phyloP scores from a whole-genome alignment of 345 rosid species.

The Eucalyptus victrix region DNA sequence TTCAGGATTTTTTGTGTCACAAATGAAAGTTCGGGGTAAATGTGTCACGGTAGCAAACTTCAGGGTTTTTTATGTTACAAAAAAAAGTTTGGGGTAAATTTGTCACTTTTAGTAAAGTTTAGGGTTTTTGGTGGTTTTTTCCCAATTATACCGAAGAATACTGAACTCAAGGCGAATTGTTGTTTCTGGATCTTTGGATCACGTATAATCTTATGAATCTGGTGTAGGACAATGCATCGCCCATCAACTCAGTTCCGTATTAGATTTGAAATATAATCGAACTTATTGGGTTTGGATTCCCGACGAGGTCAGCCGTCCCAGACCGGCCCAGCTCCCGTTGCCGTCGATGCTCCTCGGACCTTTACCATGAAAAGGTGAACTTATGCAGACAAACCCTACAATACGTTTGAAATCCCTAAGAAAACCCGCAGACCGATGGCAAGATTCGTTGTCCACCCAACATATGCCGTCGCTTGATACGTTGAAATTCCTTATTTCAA shows the following conservation, averaged over 20 bases:
- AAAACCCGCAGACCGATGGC: neutral
- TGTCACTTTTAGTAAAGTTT: no score
- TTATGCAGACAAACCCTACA: neutral
- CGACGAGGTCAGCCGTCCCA: neutral
- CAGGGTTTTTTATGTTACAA: no score
- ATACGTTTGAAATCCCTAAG: neutral
- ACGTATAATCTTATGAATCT: neutral
- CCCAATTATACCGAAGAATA: neutral
- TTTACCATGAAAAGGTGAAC: neutral
- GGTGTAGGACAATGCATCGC: neutral
- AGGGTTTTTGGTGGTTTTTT: no score
- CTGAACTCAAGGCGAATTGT: neutral
- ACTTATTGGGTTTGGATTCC: neutral
- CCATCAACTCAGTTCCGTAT: neutral
- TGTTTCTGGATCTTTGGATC: rapidly evolving
- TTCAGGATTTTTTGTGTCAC: no score
- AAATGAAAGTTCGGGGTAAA: no score
- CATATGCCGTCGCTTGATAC: neutral
- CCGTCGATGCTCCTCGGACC: neutral
- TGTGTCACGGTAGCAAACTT: no score
- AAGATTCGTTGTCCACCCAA: neutral
- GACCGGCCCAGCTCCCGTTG: neutral
- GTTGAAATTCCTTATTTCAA: neutral
- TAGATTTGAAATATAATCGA: neutral
- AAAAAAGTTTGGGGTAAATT: no score